Base-by-base conservation (phyloP, 2,329 filamentous ascomycete species). In the Aspergillus pseudoviridinutans region DNA sequence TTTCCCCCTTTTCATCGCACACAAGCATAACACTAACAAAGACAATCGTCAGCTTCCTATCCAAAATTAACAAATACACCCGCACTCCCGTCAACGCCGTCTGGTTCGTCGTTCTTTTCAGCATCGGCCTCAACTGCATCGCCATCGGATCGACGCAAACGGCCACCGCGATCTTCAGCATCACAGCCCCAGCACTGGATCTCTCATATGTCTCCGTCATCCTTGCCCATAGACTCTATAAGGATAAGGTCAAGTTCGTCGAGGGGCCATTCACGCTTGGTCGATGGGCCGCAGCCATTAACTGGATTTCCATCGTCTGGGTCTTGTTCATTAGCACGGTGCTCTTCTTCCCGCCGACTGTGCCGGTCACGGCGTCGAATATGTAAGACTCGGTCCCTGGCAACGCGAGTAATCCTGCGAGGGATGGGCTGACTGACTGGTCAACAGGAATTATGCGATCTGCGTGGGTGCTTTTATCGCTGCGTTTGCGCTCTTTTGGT, bases 21-120 rank as follows among this genome's bases (percentile, higher is more conserved):
- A 24, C 51, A 17, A 24, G 4, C 22, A 17, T n/a, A 46, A 12
- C 50, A 52, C 38, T 27, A 55, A 44, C 35, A 12, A 55, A 32
- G 9, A 28, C 42, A 50, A 51, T 59, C 25, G 22, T 54, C 54
- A 83, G 80, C 9, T 78, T 80, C 64, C 81, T 82, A 71, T 77
- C 79, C 47, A 79, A 77, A 60, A 75, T 86, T 53, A 84, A 85
- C 62, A 59, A 65, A 8, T 64, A 72, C 51, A 87, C 84, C 0
- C 75, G 81, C 14, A 87, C 85, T 0, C 85, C 85, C 0, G 76
- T 87, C 55, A 83, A 87, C 58, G 80, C 83, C 2, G 85, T 87
- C 55, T 87, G 84, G 84, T 80, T 87, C 51, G 82, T 87, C 49
- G 84, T 87, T 2, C 64, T 79, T 59, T 84, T 84, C 69, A 85